Evolutionary conservation across 169 alveolate genomes (phyloP).

Genomic region (Ichthyophthirius multifiliis): DNA sequence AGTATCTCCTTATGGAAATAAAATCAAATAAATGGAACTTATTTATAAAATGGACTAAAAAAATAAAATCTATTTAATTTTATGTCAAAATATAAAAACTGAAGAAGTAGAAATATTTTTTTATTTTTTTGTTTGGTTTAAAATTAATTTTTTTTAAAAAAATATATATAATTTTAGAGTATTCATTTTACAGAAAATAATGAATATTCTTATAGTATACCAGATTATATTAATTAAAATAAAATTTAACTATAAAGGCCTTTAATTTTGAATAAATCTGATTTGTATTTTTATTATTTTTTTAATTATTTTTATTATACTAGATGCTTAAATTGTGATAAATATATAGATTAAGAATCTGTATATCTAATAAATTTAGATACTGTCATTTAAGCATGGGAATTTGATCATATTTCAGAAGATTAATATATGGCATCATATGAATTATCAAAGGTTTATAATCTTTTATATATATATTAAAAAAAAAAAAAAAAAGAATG

Average conservation of each 20-base stretch:
- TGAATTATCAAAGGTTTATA: not conserved
- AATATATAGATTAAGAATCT: not conserved
- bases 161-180: not conserved
- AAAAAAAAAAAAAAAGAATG: not conserved
- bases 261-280: not conserved
- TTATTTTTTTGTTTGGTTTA: no score
- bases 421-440: not conserved
- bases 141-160: not conserved
- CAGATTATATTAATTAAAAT: not conserved
- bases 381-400: conserved; percentile 5
- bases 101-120: not conserved
- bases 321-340: not conserved
- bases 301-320: not conserved
- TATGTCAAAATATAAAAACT: not conserved
- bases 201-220: not conserved
- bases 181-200: not conserved
- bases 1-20: not conserved
- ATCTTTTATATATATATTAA: not conserved
- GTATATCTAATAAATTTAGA: not conserved
- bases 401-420: conserved; percentile 4
- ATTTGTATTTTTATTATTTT: not conserved
- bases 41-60: not conserved
- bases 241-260: not conserved
- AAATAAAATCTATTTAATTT: not conserved
- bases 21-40: not conserved